Conservation (phyloP, 768 basidiomycete species). For the Phylloporus arenicola region DNA sequence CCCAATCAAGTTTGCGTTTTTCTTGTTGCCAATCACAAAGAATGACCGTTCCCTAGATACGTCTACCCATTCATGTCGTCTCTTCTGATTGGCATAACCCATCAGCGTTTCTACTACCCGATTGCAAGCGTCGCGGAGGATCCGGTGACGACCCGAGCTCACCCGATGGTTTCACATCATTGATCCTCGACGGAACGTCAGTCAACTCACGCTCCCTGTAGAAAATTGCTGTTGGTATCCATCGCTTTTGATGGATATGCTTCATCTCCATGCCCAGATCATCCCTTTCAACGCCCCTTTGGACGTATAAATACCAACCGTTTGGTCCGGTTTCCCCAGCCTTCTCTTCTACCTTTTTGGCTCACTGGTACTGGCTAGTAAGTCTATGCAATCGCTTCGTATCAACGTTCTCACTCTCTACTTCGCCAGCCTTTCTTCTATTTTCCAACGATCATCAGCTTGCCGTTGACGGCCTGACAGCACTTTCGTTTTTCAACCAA, state of each 20-base stretch:
- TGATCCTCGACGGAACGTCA: too few relatives aligned
- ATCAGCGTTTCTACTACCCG: not conserved
- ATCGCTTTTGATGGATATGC: not conserved
- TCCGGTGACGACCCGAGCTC: not conserved
- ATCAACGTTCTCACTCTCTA: not conserved
- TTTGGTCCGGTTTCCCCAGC: not conserved
- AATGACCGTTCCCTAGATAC: too few relatives aligned
- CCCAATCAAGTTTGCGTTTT: too few relatives aligned
- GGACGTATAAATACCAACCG: not conserved
- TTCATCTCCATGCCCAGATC: not conserved
- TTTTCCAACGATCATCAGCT: not conserved
- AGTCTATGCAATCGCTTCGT: not conserved
- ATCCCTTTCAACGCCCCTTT: not conserved
- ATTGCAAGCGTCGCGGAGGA: not conserved
- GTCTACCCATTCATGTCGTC: too few relatives aligned
- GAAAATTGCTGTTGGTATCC: not conserved
- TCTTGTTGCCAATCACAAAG: too few relatives aligned
- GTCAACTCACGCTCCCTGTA: not conserved
- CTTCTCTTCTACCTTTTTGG: not conserved
- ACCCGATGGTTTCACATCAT: not conserved
- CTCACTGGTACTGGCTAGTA: slow-evolving; percentile 1
- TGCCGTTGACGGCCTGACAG: not conserved
- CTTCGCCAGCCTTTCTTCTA: not conserved
- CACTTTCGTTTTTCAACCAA: not conserved
- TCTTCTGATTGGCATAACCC: too few relatives aligned